Evolutionary conservation across 176 grass and related monocot genomes (phyloP).

Genomic region (Lolium rigidum): DNA sequence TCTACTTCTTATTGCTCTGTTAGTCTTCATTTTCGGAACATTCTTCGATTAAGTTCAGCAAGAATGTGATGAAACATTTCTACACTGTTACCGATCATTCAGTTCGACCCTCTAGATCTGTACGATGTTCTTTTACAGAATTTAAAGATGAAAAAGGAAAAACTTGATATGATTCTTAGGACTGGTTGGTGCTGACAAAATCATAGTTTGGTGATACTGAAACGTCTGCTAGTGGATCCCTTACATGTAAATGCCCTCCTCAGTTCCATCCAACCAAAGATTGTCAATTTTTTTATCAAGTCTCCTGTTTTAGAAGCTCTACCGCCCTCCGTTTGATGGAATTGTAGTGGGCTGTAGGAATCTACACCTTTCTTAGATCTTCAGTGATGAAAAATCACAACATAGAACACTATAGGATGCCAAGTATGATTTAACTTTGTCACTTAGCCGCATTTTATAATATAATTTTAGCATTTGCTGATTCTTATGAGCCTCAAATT

Average conservation of each 20-base stretch:
- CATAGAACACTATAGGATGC: neutral
- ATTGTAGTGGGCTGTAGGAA: neutral
- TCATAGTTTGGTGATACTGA: conserved; percentile 7
- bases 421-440: neutral
- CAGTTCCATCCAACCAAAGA: neutral
- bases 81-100: neutral
- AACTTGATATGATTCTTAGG: conserved; percentile 1
- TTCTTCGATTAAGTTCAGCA: neutral
- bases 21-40: neutral
- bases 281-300: neutral
- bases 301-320: neutral
- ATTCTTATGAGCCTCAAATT: neutral
- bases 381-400: neutral
- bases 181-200: neutral
- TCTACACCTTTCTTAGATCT: neutral
- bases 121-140: neutral
- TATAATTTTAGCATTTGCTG: neutral
- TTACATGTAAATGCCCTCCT: neutral
- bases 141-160: neutral
- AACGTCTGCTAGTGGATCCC: neutral
- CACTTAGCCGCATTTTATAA: neutral
- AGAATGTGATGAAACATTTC: neutral
- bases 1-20: neutral
- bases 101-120: neutral
- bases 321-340: neutral